phyloP scores from a whole-genome alignment of 495 filamentous ascomycete species.

The Penicillium robsamsonii region DNA sequence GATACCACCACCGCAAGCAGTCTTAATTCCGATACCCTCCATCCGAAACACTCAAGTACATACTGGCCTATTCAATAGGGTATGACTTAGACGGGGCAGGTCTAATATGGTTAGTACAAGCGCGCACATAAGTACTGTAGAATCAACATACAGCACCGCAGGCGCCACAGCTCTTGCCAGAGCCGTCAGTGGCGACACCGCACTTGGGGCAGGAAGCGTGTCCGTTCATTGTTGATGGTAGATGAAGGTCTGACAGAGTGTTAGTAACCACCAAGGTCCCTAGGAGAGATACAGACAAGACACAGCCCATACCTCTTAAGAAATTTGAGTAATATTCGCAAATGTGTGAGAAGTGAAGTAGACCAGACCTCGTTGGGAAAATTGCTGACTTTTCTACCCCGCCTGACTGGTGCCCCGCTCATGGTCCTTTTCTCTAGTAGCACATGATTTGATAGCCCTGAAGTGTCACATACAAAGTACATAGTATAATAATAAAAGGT shows the following conservation, averaged over 20 bases:
- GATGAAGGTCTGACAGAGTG: neutral
- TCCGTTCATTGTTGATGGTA: constrained; percentile 23
- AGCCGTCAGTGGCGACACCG: constrained; percentile 24
- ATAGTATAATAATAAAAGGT: too few relatives aligned
- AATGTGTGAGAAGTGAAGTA: neutral
- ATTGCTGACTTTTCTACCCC: constrained; percentile 17
- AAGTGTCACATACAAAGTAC: too few relatives aligned
- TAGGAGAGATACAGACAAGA: neutral
- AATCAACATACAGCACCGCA: constrained; percentile 36
- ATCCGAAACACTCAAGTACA: neutral
- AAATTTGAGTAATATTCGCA: neutral
- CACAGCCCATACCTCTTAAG: neutral
- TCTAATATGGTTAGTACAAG: constrained; percentile 19
- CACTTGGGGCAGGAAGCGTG: constrained; percentile 41
- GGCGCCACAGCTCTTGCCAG: constrained; percentile 36
- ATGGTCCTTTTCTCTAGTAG: neutral
- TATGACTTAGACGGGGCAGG: constrained; percentile 28
- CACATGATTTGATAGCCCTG: too few relatives aligned
- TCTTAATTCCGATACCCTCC: neutral
- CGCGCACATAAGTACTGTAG: neutral
- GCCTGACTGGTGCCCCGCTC: constrained; percentile 16
- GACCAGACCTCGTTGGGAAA: neutral
- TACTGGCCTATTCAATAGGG: neutral
- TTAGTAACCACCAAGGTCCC: constrained; percentile 6
- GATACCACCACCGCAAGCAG: neutral